A percentile compares a stretch with the other conserved stretches of the same genome.
phyloP scores from a whole-genome alignment of 2,329 filamentous ascomycete species.

The Aspergillus novofumigatus region DNA sequence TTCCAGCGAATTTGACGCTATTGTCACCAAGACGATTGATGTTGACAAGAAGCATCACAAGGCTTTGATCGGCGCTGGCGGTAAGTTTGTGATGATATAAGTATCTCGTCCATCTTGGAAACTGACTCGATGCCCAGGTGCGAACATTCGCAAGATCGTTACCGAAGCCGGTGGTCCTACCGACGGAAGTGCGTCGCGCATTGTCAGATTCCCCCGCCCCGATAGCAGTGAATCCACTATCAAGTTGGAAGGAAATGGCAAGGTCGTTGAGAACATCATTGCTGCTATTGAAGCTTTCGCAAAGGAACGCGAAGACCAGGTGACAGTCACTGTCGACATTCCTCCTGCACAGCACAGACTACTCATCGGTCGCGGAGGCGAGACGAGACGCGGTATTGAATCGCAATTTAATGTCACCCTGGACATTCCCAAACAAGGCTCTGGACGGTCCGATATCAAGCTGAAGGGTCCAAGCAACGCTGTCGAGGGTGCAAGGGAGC shows the following conservation, averaged over 20 bases:
- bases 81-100: slow-evolving; percentile 50
- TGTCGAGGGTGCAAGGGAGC: slow-evolving; percentile 80
- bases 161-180: slow-evolving; percentile 83
- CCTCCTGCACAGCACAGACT: slow-evolving; percentile 85
- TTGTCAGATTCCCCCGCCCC: slow-evolving; percentile 90
- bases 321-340: slow-evolving; percentile 73
- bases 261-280: slow-evolving; percentile 84
- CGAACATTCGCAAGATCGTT: slow-evolving; percentile 82
- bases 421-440: slow-evolving; percentile 87
- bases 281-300: slow-evolving; percentile 77
- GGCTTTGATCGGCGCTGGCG: slow-evolving; percentile 80
- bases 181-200: slow-evolving; percentile 78
- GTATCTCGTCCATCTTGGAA: not conserved
- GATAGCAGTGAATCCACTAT: slow-evolving; percentile 79
- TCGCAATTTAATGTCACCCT: slow-evolving; percentile 79
- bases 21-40: slow-evolving; percentile 76
- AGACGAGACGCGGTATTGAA: slow-evolving; percentile 80
- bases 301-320: slow-evolving; percentile 75
- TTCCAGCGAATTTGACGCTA: slow-evolving; percentile 82
- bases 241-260: slow-evolving; percentile 78
- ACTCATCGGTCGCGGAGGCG: slow-evolving; percentile 87
- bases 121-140: slow-evolving; percentile 49
- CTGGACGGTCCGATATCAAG: slow-evolving; percentile 79
- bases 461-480: slow-evolving; percentile 72
- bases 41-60: slow-evolving; percentile 91